Evolutionary conservation across 495 filamentous ascomycete genomes (phyloP).

Genomic region (Podospora anserina): DNA sequence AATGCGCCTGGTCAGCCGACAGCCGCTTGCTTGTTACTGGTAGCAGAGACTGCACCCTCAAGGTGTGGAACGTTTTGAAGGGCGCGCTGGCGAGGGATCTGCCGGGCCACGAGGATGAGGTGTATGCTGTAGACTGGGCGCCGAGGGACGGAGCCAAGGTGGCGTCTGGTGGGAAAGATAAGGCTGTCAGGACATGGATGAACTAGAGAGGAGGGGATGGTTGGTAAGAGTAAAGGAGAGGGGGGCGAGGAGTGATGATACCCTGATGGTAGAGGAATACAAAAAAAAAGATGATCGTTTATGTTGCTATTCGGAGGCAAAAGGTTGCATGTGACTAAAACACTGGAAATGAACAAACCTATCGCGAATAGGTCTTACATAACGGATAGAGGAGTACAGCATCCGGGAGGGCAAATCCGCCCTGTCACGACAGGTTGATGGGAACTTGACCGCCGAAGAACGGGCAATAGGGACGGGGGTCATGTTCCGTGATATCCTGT

Average conservation of each 20-base stretch:
- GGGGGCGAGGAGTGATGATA: neutral
- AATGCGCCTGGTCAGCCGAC: constrained; percentile 86
- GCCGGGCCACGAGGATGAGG: constrained; percentile 91
- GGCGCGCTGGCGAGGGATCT: constrained; percentile 82
- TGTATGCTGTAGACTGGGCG: constrained; percentile 63
- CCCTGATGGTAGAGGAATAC: neutral
- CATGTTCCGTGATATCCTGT: too few species aligned
- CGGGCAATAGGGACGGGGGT: too few species aligned
- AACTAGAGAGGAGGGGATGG: constrained; percentile 31
- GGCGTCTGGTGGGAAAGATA: constrained; percentile 85
- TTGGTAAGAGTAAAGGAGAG: neutral
- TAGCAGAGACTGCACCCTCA: constrained; percentile 90
- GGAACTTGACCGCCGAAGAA: too few species aligned
- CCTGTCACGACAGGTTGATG: neutral
- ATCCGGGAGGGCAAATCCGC: neutral
- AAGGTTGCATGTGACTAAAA: neutral
- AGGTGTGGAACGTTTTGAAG: constrained; percentile 85
- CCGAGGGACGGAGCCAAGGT: constrained; percentile 32
- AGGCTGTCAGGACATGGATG: constrained; percentile 81
- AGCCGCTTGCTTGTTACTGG: constrained; percentile 78
- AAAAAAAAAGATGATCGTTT: neutral
- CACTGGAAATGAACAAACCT: neutral
- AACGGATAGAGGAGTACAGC: neutral
- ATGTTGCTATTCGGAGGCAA: too few species aligned
- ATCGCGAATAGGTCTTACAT: neutral